phyloP scores from a whole-genome alignment of 768 basidiomycete species.

The Leucocoprinus leucothites region DNA sequence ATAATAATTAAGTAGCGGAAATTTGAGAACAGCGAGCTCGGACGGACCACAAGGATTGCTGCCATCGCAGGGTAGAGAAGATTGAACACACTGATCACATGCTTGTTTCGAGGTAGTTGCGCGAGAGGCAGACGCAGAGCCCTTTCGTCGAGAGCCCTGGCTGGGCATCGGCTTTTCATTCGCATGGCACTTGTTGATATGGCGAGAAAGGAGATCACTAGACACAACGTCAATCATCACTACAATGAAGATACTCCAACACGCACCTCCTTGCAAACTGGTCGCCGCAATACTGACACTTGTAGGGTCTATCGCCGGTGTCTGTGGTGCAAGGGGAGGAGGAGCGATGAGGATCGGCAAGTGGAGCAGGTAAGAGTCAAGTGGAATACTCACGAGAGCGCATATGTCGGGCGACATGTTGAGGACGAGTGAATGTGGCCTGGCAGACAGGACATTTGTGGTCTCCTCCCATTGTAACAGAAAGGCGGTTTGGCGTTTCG shows the following conservation, averaged over 20 bases:
- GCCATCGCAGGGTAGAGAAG: slow-evolving; percentile 74
- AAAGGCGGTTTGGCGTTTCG: slow-evolving; percentile 10
- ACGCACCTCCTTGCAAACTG: slow-evolving; percentile 81
- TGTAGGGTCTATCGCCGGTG: slow-evolving; percentile 88
- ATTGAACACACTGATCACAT: slow-evolving; percentile 81
- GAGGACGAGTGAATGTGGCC: slow-evolving; percentile 84
- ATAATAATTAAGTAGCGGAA: neutral
- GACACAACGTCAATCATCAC: slow-evolving; percentile 6
- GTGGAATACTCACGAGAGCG: slow-evolving; percentile 69
- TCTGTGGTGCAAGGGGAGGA: slow-evolving; percentile 40
- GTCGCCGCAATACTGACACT: slow-evolving; percentile 84
- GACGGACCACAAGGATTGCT: slow-evolving; percentile 69
- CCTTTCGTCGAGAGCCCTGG: slow-evolving; percentile 55
- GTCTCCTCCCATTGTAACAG: slow-evolving; percentile 76
- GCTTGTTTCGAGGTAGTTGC: slow-evolving; percentile 81
- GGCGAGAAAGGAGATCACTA: slow-evolving; percentile 82
- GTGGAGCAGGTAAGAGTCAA: slow-evolving; percentile 5
- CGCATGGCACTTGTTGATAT: slow-evolving; percentile 86
- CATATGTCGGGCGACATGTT: slow-evolving; percentile 90
- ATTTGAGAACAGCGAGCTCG: neutral
- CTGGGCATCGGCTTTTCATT: slow-evolving; percentile 56
- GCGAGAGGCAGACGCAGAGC: slow-evolving; percentile 60
- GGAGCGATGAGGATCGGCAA: slow-evolving; percentile 14
- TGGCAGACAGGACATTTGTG: slow-evolving; percentile 87
- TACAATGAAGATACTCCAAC: neutral